Base-by-base conservation (phyloP, 106 monocot genomes). In the Apostasia shenzhenica region DNA sequence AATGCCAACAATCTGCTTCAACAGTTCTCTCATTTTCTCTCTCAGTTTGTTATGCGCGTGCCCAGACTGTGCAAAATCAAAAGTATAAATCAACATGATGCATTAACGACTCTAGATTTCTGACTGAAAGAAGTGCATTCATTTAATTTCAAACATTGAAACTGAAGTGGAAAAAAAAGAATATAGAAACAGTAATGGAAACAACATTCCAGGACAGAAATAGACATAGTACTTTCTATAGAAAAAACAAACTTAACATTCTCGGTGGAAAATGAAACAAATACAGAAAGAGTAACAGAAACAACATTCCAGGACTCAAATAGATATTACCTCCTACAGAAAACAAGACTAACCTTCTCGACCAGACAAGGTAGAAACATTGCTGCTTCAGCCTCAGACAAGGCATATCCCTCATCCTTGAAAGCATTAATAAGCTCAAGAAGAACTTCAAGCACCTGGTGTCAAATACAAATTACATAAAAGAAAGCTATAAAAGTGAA, bases 41-140 rank as follows among this genome's bases (percentile, higher is more conserved):
- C 93, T 78, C 14, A 99, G 74, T 79, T 93, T 99, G 73, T 99
- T 93, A 80, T 93, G 93, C 65, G 93, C 93, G 76, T 99, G 99
- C 39, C 99, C 99, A 83, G 85, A 99, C 99, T 99, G 87, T 73
- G 79, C 51, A 1, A 42, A 1, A 70, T 69, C 5, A 61, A 49
- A 53, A 66, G 51, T 0, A 59, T 63, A 47, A 58, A 66, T 7
- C 37, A 48, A 59, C 6, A 65, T 43, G 10, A 65, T 65, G 9
- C 46, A 65, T 26, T 26, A 14, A 2, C 47, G 6, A 26, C 37
- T 65, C 65, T 26, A 63, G 26, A 26, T 14, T 26, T 48, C 48
- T 47, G 40, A 59, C 9, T 39, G 37, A 3, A 45, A 62, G 1
- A 62, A 62, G 43, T 45, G 14, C 62, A 62, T 45, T 3, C 45